A percentile compares a stretch with the other conserved stretches of the same genome.
These are phyloP conservation scores for Capsella bursapastoris DNA, from an alignment of 345 rosid species.

Conservation along the genomic window DNA sequence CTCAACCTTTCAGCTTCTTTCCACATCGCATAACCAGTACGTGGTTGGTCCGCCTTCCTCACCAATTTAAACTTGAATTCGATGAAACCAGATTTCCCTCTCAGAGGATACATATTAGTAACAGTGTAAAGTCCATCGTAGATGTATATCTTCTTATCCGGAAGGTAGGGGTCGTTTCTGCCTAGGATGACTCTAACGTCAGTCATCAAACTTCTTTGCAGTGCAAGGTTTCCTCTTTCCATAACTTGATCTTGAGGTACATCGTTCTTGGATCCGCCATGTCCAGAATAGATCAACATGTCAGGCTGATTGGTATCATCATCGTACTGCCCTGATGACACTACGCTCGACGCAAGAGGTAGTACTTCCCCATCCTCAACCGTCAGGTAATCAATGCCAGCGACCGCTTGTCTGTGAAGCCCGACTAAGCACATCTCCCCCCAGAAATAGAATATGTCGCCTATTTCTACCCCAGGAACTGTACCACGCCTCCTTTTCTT, in stretches of 20 bases:
- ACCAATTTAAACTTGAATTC: constrained; percentile 47
- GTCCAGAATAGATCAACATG: constrained; percentile 62
- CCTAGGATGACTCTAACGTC: constrained; percentile 66
- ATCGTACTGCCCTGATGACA: constrained; percentile 63
- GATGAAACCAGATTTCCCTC: not conserved
- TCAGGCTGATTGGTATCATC: constrained; percentile 54
- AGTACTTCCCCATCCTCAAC: constrained; percentile 19
- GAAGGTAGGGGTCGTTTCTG: constrained; percentile 34
- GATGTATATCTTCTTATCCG: constrained; percentile 48
- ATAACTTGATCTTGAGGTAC: constrained; percentile 58
- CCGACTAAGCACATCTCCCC: constrained; percentile 67
- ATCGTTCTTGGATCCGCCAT: constrained; percentile 52
- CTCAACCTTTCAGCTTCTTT: not conserved
- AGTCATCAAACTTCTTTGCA: too few relatives aligned
- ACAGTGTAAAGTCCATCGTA: constrained; percentile 57
- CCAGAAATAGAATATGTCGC: constrained; percentile 68
- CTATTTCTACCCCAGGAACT: constrained; percentile 64
- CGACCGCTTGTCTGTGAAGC: constrained; percentile 54
- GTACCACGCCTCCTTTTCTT: constrained; percentile 56
- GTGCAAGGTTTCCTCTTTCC: constrained; percentile 69
- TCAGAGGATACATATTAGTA: not conserved
- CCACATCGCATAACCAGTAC: not conserved
- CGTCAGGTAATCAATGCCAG: constrained; percentile 62
- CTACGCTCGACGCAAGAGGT: constrained; percentile 57
- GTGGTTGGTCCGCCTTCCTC: constrained; percentile 57